A percentile compares a stretch with the other conserved stretches of the same genome.
phyloP scores from a whole-genome alignment of 257 asterid species.

The Fraxinus quadrangulata region DNA sequence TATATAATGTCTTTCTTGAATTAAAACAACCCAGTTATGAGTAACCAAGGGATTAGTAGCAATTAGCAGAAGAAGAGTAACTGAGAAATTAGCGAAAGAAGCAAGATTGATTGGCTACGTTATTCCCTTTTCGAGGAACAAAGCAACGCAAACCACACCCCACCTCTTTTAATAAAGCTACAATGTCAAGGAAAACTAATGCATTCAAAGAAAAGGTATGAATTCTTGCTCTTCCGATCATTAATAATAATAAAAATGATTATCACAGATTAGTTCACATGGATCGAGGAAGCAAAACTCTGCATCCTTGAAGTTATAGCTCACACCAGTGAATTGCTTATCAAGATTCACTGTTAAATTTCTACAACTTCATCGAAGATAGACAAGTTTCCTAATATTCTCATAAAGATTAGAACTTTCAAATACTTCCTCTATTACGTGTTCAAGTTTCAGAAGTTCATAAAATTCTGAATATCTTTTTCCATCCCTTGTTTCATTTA shows the following conservation, averaged over 20 bases:
- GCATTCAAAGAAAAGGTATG: too few species aligned
- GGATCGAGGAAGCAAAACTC: not conserved
- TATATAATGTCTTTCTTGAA: not conserved
- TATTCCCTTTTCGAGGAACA: too few species aligned
- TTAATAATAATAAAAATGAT: not conserved
- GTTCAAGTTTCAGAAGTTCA: not conserved
- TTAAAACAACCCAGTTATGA: too few species aligned
- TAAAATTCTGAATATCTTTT: not conserved
- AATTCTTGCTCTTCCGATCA: not conserved
- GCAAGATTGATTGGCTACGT: too few species aligned
- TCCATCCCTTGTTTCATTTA: not conserved
- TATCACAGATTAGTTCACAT: not conserved
- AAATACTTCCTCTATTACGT: not conserved
- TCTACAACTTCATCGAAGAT: not conserved
- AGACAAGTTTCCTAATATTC: not conserved
- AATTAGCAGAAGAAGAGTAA: too few species aligned
- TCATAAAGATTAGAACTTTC: conserved; percentile 9
- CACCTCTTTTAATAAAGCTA: too few species aligned
- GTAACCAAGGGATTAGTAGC: too few species aligned
- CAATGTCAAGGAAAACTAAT: too few species aligned
- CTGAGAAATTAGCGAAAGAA: too few species aligned
- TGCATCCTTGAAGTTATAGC: not conserved
- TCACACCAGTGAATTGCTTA: not conserved
- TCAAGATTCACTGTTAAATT: not conserved
- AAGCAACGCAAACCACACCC: too few species aligned